These are phyloP conservation scores for Collybia nuda DNA, from an alignment of 768 basidiomycete species.

Conservation along the genomic window DNA sequence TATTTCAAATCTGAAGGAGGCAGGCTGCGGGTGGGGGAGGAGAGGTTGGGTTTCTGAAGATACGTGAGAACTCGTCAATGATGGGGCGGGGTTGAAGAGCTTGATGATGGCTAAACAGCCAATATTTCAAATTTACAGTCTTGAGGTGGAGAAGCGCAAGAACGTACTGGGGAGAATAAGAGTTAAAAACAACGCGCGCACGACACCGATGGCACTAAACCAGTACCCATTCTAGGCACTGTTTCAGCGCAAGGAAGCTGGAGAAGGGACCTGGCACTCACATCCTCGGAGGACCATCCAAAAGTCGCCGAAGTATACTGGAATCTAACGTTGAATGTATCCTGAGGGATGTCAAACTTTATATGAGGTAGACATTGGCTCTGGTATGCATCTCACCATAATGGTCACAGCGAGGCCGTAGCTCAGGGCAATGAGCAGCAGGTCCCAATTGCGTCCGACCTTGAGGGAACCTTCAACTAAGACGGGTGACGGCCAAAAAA, in stretches of 20 bases:
- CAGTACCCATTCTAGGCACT: conserved; percentile 67
- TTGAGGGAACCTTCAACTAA: conserved; percentile 35
- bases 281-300: conserved; percentile 68
- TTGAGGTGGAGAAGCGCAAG: background rate
- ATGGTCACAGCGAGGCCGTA: conserved; percentile 42
- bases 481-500: conserved; percentile 48
- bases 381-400: no score
- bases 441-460: conserved; percentile 58
- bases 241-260: background rate
- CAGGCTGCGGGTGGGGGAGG: conserved; percentile 24
- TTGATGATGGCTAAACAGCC: conserved; percentile 50
- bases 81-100: conserved; percentile 41
- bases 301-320: conserved; percentile 65
- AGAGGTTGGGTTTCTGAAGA: conserved; percentile 30
- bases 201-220: conserved; percentile 51
- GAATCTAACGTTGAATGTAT: conserved; percentile 25
- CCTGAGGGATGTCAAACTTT: background rate
- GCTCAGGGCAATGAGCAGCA: conserved; percentile 53
- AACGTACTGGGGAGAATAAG: conserved; percentile 60
- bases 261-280: conserved; percentile 23
- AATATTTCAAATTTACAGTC: background rate
- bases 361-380: background rate
- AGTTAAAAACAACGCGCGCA: conserved; percentile 55
- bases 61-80: conserved; percentile 17
- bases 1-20: conserved; percentile 66